These are phyloP conservation scores for Malus hybrid DNA, from an alignment of 331 rosid species.

Conservation along the genomic window DNA sequence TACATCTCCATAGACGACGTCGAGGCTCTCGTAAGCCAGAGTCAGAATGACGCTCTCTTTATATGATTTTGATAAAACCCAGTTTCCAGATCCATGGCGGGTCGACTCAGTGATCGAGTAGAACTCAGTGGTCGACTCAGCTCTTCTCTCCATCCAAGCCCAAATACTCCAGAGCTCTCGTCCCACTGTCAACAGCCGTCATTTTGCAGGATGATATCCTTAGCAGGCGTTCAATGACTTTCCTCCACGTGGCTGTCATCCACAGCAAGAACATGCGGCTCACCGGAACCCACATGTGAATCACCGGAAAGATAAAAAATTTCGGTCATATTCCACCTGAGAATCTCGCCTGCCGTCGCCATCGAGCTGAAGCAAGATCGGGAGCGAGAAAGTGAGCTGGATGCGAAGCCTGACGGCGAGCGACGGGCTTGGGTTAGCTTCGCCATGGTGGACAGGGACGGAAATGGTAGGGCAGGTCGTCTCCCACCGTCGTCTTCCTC, in stretches of 20 bases:
- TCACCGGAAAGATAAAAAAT: conserved; percentile 21
- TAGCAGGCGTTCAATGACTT: conserved; percentile 70
- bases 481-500: no score
- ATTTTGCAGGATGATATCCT: conserved; percentile 80
- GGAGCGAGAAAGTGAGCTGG: no score
- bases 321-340: conserved; percentile 33
- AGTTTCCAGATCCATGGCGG: conserved; percentile 70
- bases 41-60: conserved; percentile 64
- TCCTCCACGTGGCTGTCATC: conserved; percentile 83
- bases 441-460: no score
- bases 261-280: conserved; percentile 83
- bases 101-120: conserved; percentile 25
- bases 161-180: conserved; percentile 78
- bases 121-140: neutral
- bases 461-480: no score
- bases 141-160: conserved; percentile 72
- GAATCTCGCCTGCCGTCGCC: conserved; percentile 36
- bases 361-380: conserved; percentile 1
- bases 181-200: conserved; percentile 86
- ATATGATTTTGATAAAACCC: conserved; percentile 33
- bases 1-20: conserved; percentile 94
- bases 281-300: conserved; percentile 19
- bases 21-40: conserved; percentile 89
- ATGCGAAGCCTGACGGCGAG: no score
- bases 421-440: no score